phyloP scores from a whole-genome alignment of 2,329 filamentous ascomycete species.

The Ascocoryne sarcoides region DNA sequence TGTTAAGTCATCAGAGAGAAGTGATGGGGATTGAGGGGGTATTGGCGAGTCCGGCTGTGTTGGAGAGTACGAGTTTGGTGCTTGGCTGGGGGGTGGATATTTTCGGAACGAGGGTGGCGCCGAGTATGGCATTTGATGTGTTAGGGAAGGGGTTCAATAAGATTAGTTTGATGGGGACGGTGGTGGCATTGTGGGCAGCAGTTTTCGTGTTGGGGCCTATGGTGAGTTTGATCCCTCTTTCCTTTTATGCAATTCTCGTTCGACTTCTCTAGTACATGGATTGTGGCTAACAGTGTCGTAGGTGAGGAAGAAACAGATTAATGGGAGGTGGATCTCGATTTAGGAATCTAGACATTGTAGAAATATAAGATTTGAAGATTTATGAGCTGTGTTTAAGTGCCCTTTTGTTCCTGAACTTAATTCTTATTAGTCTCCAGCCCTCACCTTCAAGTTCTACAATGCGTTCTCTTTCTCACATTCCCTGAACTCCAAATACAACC shows the following conservation, averaged over 20 bases:
- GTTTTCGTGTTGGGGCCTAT: conserved; percentile 75
- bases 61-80: conserved; percentile 88
- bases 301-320: conserved; percentile 60
- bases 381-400: too few species aligned
- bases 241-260: too few species aligned
- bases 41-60: conserved; percentile 64
- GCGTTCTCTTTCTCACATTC: too few species aligned
- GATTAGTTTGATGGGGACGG: conserved; percentile 72
- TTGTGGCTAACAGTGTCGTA: conserved; percentile 31
- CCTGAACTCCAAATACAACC: too few species aligned
- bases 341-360: too few species aligned
- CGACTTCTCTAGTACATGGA: background rate
- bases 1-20: conserved; percentile 74
- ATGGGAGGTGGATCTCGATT: conserved; percentile 56
- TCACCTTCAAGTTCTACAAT: too few species aligned
- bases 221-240: conserved; percentile 51
- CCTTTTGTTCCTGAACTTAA: too few species aligned
- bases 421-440: too few species aligned
- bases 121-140: conserved; percentile 85
- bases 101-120: conserved; percentile 78
- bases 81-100: conserved; percentile 84
- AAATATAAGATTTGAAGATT: too few species aligned
- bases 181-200: conserved; percentile 67
- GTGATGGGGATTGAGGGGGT: conserved; percentile 67
- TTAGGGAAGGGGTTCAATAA: conserved; percentile 92